Base-by-base conservation (phyloP, 306 rosid species). In the Dalbergia oliveri region DNA sequence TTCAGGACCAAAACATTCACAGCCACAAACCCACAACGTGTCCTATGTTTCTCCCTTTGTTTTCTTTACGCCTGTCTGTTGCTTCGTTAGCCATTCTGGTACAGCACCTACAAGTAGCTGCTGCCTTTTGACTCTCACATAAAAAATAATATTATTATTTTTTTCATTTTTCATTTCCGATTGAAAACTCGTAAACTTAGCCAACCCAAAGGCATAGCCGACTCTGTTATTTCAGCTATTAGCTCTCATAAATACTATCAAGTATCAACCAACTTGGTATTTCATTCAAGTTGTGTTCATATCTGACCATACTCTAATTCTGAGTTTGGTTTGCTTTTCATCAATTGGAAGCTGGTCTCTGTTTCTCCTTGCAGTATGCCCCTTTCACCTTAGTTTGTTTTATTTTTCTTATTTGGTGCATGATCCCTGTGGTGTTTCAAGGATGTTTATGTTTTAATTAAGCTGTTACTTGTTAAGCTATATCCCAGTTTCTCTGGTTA, bases 1-100 rank as follows among this genome's bases (percentile, higher is more conserved):
- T 13, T 51, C 58, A 8, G 5, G 23, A 53, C 57, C 80, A 19
- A 41, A 61, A n/a, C 66, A n/a, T 83, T 67, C 87, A 84, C 84
- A 89, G 88, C 91, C 97, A 89, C 97, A 85, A 87, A 67, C 50
- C 12, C 67, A 7, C 6, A 6, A 37, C 11, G 72, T 75, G 12
- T 19, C 5, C 41, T 21, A 2, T 5, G 18, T 59, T 61, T 75
- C 4, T 9, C 23, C 5, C 34, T 34, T 60, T 69, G 1, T 73
- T 14, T 56, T 19, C 58, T 60, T 6, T 41, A 60, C 56, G 69
- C 69, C 26, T 33, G 0, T 53, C 33, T 50, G 18, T 50, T 50
- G n/a, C 73, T 43, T 35, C 70, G 7, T 19, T 41, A 10, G 15
- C 54, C 75, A 16, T 51, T 50, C 66, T 51, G 15, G 18, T 0